These are phyloP conservation scores for Trametes elegans DNA, from an alignment of 768 basidiomycete genomes.

Conservation along the genomic window DNA sequence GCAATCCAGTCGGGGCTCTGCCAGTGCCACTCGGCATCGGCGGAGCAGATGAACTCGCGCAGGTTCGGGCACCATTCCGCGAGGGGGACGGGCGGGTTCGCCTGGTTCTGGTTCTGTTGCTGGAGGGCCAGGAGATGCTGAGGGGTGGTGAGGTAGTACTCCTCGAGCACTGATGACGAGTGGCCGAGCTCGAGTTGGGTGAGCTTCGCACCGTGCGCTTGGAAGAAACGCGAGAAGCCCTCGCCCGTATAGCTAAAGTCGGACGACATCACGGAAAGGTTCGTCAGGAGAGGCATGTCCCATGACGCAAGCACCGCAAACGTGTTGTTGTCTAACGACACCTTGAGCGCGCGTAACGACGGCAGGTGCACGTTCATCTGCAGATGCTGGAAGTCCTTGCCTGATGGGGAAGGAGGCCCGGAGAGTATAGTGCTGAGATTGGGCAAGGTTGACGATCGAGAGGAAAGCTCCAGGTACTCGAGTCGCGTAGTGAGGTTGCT, in stretches of 20 bases:
- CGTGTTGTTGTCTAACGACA: slow-evolving; percentile 69
- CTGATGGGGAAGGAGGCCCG: slow-evolving; percentile 7
- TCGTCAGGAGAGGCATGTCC: slow-evolving; percentile 60
- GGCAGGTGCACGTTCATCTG: slow-evolving; percentile 49
- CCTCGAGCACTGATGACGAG: slow-evolving; percentile 62
- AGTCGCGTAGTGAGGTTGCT: slow-evolving; percentile 50
- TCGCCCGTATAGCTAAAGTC: slow-evolving; percentile 69
- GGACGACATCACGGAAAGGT: slow-evolving; percentile 65
- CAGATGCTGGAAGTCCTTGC: slow-evolving; percentile 1
- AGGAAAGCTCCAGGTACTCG: slow-evolving; percentile 68
- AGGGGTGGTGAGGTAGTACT: slow-evolving; percentile 58
- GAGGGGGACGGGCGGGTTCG: slow-evolving; percentile 41
- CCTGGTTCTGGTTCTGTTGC: slow-evolving; percentile 16
- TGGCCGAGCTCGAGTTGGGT: slow-evolving; percentile 72
- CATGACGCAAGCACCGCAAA: slow-evolving; percentile 65
- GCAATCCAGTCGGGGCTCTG: slow-evolving; percentile 78
- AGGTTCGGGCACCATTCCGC: slow-evolving; percentile 72
- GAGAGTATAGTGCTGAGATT: slow-evolving; percentile 38
- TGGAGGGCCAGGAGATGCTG: slow-evolving; percentile 26
- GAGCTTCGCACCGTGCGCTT: slow-evolving; percentile 59
- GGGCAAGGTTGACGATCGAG: slow-evolving; percentile 48
- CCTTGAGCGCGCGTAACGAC: slow-evolving; percentile 63
- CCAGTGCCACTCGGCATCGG: slow-evolving; percentile 84
- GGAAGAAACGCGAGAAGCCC: slow-evolving; percentile 66
- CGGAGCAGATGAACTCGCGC: slow-evolving; percentile 67